phyloP scores from a whole-genome alignment of 257 asterid species.

The Przewalskia tangutica region DNA sequence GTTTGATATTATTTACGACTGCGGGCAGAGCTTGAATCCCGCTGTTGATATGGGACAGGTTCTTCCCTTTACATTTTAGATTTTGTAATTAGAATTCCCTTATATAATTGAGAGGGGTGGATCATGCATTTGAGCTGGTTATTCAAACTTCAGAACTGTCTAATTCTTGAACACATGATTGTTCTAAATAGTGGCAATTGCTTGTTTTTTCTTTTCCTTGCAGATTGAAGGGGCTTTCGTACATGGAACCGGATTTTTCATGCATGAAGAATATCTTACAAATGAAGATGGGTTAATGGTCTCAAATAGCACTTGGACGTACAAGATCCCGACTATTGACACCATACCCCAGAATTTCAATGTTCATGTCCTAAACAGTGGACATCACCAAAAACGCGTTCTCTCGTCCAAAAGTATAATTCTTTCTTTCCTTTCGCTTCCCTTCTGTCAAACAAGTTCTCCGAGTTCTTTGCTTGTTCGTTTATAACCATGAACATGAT shows the following conservation, averaged over 20 bases:
- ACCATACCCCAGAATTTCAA: no score
- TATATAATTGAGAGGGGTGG: not conserved
- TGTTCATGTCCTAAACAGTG: no score
- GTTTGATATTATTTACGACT: constrained; percentile 59
- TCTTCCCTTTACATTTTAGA: not conserved
- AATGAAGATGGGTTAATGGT: constrained; percentile 45
- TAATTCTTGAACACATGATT: not conserved
- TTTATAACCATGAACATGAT: no score
- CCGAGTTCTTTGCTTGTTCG: no score
- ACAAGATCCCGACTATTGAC: constrained; percentile 76
- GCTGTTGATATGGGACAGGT: constrained; percentile 84
- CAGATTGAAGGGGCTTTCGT: constrained; percentile 89
- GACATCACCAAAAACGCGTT: no score
- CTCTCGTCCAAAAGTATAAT: no score
- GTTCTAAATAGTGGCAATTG: not conserved
- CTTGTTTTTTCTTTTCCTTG: not conserved
- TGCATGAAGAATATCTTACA: constrained; percentile 63
- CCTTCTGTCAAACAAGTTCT: no score
- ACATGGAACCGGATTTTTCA: constrained; percentile 79
- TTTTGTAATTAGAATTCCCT: no score
- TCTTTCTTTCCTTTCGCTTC: no score
- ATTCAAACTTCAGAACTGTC: not conserved
- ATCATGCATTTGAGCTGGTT: not conserved
- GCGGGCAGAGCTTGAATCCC: constrained; percentile 79
- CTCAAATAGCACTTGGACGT: constrained; percentile 65